Evolutionary conservation across 257 asterid genomes (phyloP).

Genomic region (Rehmannia glutinosa): DNA sequence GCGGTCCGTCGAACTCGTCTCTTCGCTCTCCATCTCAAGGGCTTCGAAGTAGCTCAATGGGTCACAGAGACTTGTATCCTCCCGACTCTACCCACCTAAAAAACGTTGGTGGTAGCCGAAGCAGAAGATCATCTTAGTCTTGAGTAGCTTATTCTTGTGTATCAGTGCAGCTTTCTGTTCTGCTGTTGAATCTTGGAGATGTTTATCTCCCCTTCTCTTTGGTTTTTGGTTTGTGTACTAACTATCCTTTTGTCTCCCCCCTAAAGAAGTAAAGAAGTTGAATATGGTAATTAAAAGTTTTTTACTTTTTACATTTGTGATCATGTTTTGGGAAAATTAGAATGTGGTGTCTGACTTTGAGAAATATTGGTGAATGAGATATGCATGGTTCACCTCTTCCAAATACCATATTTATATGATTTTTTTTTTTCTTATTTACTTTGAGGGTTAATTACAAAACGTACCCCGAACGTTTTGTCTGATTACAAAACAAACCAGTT

Average conservation of each 20-base stretch:
- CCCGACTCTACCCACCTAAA: constrained; percentile 32
- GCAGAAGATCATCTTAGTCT: constrained; percentile 41
- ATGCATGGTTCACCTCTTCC: too few species aligned
- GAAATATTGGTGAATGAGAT: neutral
- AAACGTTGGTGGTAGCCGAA: constrained; percentile 40
- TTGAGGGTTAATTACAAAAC: too few species aligned
- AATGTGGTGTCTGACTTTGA: too few species aligned
- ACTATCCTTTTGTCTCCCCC: constrained; percentile 9
- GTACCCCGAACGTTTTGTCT: too few species aligned
- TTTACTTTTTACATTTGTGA: neutral
- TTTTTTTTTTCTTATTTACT: too few species aligned
- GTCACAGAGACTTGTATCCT: constrained; percentile 65
- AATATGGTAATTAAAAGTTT: neutral
- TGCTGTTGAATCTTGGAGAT: constrained; percentile 22
- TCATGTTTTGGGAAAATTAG: constrained; percentile 6
- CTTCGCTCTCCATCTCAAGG: constrained; percentile 64
- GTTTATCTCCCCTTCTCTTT: neutral
- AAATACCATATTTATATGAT: too few species aligned
- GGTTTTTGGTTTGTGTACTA: constrained; percentile 7
- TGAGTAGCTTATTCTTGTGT: constrained; percentile 3
- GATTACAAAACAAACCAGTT: too few species aligned
- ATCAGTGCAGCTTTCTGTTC: constrained; percentile 5
- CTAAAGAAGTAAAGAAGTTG: constrained; percentile 1
- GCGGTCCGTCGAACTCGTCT: constrained; percentile 41
- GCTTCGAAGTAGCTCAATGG: constrained; percentile 36